These are phyloP conservation scores for Mycosphaerella sp. DNA, from an alignment of 2,329 filamentous ascomycete genomes.

Conservation along the genomic window DNA sequence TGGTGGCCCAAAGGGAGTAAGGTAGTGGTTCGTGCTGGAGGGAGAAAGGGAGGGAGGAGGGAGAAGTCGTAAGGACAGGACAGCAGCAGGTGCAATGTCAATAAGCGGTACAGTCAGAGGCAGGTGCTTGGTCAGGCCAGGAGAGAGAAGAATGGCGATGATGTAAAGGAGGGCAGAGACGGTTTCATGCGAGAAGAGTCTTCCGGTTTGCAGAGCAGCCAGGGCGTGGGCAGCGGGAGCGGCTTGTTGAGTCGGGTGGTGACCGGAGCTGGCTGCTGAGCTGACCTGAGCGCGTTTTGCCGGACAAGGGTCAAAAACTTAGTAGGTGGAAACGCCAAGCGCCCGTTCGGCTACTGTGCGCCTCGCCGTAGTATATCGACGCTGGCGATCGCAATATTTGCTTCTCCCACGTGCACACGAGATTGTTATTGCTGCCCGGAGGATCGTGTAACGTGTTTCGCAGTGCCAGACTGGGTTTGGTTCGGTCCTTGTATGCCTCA, in stretches of 20 bases:
- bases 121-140: background rate
- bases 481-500: no score
- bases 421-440: no score
- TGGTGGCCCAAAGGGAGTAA: background rate
- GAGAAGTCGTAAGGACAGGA: background rate
- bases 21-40: background rate
- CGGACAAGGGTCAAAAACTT: background rate
- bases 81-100: background rate
- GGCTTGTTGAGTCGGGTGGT: background rate
- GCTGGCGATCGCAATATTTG: slow-evolving; percentile 9
- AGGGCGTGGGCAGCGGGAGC: background rate
- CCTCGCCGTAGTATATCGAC: slow-evolving; percentile 3
- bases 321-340: slow-evolving; percentile 1
- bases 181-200: background rate
- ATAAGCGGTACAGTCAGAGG: background rate
- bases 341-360: background rate
- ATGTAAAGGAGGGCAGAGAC: slow-evolving; percentile 1
- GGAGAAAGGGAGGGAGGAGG: background rate
- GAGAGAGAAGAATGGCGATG: background rate
- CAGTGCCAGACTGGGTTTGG: no score
- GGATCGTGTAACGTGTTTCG: no score
- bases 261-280: background rate
- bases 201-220: background rate
- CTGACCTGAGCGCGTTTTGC: background rate
- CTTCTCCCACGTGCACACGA: no score